Evolutionary conservation across 2,329 filamentous ascomycete genomes (phyloP).

Genomic region (Fusarium sp.): DNA sequence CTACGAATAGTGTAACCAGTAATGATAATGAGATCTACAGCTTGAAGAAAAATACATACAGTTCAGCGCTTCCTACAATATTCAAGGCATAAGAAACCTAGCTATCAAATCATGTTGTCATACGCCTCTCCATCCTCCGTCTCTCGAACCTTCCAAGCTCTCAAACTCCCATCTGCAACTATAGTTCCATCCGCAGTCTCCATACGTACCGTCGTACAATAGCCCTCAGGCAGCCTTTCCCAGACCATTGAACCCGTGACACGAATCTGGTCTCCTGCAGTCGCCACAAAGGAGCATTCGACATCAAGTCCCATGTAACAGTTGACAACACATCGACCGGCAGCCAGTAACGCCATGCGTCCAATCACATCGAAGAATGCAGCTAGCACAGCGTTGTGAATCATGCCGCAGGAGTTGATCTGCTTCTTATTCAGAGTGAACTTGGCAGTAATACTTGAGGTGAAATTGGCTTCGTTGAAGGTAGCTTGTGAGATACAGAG

Average conservation of each 20-base stretch:
- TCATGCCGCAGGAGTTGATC: background rate
- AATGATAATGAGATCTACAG: background rate
- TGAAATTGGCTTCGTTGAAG: background rate
- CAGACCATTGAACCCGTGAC: background rate
- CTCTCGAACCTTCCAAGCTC: background rate
- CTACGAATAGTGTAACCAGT: background rate
- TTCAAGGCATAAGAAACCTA: background rate
- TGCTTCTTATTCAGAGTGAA: background rate
- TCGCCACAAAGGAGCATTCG: background rate
- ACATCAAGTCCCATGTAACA: too few species aligned
- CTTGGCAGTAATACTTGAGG: background rate
- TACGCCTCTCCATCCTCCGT: background rate
- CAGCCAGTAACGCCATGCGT: background rate
- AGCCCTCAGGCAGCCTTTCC: too few species aligned
- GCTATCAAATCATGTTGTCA: background rate
- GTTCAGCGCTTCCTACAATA: background rate
- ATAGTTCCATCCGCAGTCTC: too few species aligned
- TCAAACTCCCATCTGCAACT: too few species aligned
- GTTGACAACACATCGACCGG: too few species aligned
- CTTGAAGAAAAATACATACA: background rate
- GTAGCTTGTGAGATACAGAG: background rate
- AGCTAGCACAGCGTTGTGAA: background rate
- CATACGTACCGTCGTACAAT: too few species aligned
- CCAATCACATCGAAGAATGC: background rate
- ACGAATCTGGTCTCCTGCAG: background rate